Base-by-base conservation (phyloP, 257 asterid species). In the Salvia splendens region DNA sequence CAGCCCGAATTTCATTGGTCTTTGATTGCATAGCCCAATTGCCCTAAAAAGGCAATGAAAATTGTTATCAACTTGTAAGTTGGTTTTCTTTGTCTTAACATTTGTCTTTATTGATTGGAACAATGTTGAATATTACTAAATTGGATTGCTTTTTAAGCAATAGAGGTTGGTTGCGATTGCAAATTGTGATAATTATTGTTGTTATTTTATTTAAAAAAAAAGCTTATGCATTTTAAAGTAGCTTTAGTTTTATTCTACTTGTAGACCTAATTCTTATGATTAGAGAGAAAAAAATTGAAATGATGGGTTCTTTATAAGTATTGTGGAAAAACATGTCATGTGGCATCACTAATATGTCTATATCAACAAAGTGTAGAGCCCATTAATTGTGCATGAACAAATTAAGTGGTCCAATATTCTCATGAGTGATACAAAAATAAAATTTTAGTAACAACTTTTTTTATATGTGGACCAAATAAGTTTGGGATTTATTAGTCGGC, bases 401-500 rank as follows among this genome's bases (percentile, higher is more conserved):
- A 58, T 4, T 58, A 42, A 16, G 70, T 74, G 78, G 78, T 66
- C 78, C 77, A 35, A 48, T 36, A 61, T 58, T 65, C 54, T 30
- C 12, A 35, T 33, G 12, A 46, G 10, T 56, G 45, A 64, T 64
- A 47, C 60, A 61, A 60, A 33, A 24, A 24, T 24, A 24, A 20
- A 2, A 8, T 14, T 38, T 8, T 52, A 20, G 17, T 9, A 17
- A 1, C 2, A 24, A 1, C 30, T 24, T 24, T 24, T 24, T 36
- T 11, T 59, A 59, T 12, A 47, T 69, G 36, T 65, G 61, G 47
- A 59, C 51, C 61, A 48, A 69, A 59, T 45, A 16, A 69, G 11
- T 16, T 60, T 32, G 65, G n/a, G 50, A 60, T 60, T 60, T 40
- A 60, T 16, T 24, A 24, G 30, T 24, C 30, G 30, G 65, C 51